Conservation (phyloP, 176 grass and related monocot genomes). For the Lolium multiflorum region DNA sequence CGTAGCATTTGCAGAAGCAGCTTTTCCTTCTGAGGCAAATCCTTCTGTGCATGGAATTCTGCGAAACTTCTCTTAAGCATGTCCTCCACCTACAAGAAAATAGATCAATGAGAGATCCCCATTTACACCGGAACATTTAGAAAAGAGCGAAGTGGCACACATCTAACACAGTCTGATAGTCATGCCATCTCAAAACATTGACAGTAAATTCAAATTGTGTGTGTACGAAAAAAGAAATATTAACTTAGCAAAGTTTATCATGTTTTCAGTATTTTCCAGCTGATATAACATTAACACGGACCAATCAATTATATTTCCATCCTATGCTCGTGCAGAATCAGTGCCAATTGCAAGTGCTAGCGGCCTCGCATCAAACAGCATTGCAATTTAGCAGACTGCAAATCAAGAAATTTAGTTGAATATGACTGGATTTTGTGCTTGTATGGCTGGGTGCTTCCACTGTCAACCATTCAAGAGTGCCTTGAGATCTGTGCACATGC, state of each 20-base stretch:
- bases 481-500: neutral
- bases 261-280: slow-evolving; percentile 15
- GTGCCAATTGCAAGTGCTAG: neutral
- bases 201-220: neutral
- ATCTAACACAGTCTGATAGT: slow-evolving; percentile 7
- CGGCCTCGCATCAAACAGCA: slow-evolving; percentile 10
- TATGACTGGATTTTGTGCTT: neutral
- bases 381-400: slow-evolving; percentile 12
- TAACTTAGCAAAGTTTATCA: slow-evolving; percentile 21
- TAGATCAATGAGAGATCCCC: slow-evolving; percentile 17
- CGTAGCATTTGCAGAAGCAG: slow-evolving; percentile 81
- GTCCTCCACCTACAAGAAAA: slow-evolving; percentile 82
- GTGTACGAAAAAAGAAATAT: neutral
- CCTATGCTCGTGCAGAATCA: slow-evolving; percentile 8
- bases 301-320: slow-evolving; percentile 7
- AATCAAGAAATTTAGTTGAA: neutral
- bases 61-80: slow-evolving; percentile 99
- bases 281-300: neutral
- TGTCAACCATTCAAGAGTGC: neutral
- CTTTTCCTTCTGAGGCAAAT: slow-evolving; percentile 93
- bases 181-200: slow-evolving; percentile 12
- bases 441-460: slow-evolving; percentile 13
- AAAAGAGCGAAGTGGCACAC: slow-evolving; percentile 11
- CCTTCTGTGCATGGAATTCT: slow-evolving; percentile 95
- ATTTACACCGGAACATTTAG: neutral